Conservation (phyloP, 495 filamentous ascomycete species). For the Clohesyomyces aquaticus region DNA sequence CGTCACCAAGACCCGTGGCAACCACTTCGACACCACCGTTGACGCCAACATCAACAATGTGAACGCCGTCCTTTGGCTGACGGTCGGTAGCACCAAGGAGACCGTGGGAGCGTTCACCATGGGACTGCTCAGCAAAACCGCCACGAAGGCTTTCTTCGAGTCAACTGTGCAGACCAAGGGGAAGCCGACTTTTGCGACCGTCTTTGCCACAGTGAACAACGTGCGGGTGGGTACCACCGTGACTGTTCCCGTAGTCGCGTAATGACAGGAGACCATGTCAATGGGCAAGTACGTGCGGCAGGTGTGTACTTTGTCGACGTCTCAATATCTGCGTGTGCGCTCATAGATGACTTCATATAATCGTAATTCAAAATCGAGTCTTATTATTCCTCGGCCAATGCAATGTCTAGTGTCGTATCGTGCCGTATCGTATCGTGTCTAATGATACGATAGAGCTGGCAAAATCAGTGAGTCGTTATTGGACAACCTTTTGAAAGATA, state of each 20-base stretch:
- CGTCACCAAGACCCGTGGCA: conserved; percentile 4
- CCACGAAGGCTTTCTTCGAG: neutral
- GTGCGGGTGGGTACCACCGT: neutral
- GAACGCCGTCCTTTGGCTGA: neutral
- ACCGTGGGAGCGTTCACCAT: neutral
- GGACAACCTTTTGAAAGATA: too few relatives aligned
- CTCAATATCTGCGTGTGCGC: too few relatives aligned
- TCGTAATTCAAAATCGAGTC: too few relatives aligned
- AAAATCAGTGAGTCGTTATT: too few relatives aligned
- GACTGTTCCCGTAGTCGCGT: neutral
- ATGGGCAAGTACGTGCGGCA: too few relatives aligned
- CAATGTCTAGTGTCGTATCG: too few relatives aligned
- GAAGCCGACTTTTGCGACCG: neutral
- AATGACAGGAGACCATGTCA: neutral
- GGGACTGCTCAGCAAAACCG: neutral
- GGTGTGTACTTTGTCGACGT: too few relatives aligned
- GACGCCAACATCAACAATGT: neutral
- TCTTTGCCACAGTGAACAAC: neutral
- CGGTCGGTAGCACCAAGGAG: neutral
- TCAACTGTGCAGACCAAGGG: neutral
- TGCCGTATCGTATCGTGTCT: too few relatives aligned
- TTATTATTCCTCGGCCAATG: too few relatives aligned
- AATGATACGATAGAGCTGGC: too few relatives aligned
- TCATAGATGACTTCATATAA: too few relatives aligned
- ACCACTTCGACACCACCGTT: neutral